These are phyloP conservation scores for Teratosphaeriaceae sp. DNA, from an alignment of 2,329 filamentous ascomycete genomes.

Conservation along the genomic window DNA sequence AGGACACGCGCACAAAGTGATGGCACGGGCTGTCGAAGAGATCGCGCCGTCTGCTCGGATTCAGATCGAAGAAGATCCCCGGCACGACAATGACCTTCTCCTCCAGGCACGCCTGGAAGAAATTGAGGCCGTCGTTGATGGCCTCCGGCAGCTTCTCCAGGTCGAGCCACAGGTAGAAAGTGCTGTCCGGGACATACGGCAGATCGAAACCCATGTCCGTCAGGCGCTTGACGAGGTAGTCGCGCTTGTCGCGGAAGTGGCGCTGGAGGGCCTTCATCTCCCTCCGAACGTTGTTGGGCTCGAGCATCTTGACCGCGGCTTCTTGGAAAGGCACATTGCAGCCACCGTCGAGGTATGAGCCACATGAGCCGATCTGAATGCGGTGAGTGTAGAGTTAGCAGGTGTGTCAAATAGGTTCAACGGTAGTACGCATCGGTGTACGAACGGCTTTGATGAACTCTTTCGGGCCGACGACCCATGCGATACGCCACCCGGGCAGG, in stretches of 20 bases:
- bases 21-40: constrained; percentile 93
- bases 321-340: constrained; percentile 95
- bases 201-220: constrained; percentile 81
- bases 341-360: constrained; percentile 89
- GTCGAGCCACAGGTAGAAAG: constrained; percentile 85
- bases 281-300: constrained; percentile 67
- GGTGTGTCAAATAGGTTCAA: no score
- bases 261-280: constrained; percentile 87
- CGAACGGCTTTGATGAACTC: constrained; percentile 92
- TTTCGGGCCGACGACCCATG: constrained; percentile 93
- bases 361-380: constrained; percentile 89
- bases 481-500: constrained; percentile 91
- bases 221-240: constrained; percentile 78
- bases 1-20: constrained; percentile 77
- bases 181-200: constrained; percentile 73
- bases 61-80: constrained; percentile 96
- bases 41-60: constrained; percentile 81
- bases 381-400: no score
- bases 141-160: constrained; percentile 61
- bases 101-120: constrained; percentile 88
- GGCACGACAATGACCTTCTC: constrained; percentile 97
- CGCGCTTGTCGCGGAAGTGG: constrained; percentile 89
- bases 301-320: constrained; percentile 87
- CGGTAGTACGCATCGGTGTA: no score
- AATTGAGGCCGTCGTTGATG: constrained; percentile 90